Evolutionary conservation across 768 basidiomycete genomes (phyloP).

Genomic region (Agaricus sinodeliciosus): DNA sequence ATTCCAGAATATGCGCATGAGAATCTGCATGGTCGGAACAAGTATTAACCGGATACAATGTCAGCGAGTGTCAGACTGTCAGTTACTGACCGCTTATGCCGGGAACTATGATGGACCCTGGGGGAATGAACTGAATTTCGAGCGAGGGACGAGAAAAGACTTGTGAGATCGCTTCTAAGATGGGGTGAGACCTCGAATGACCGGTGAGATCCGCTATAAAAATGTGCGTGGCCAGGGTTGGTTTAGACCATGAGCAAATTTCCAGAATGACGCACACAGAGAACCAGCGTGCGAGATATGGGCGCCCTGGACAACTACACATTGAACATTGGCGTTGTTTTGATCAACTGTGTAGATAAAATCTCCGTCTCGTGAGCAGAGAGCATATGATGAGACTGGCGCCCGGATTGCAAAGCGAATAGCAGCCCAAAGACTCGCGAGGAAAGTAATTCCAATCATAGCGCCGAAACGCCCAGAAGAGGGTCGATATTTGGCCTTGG

Average conservation of each 20-base stretch:
- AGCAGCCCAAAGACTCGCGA: background rate
- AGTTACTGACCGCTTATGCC: conserved; percentile 57
- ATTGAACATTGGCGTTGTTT: conserved; percentile 45
- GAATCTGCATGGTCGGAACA: conserved; percentile 42
- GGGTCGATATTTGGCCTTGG: background rate
- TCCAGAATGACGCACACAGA: conserved; percentile 36
- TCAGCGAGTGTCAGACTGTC: too few species aligned
- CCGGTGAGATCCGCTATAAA: conserved; percentile 33
- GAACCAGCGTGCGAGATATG: conserved; percentile 49
- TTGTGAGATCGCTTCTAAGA: conserved; percentile 15
- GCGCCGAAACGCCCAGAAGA: background rate
- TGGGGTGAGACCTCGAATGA: conserved; percentile 28
- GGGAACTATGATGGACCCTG: conserved; percentile 60
- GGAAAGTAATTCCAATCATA: background rate
- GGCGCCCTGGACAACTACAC: conserved; percentile 50
- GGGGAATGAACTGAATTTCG: conserved; percentile 40
- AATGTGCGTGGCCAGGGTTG: background rate
- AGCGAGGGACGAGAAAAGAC: conserved; percentile 12
- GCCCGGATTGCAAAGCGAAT: background rate
- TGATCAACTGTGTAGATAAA: conserved; percentile 66
- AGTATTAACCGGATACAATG: background rate
- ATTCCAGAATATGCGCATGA: conserved; percentile 74
- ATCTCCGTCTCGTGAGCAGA: conserved; percentile 51
- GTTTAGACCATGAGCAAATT: background rate
- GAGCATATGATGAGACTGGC: conserved; percentile 33